phyloP scores from a whole-genome alignment of 305 asterid genomes.

The Lippia alba region DNA sequence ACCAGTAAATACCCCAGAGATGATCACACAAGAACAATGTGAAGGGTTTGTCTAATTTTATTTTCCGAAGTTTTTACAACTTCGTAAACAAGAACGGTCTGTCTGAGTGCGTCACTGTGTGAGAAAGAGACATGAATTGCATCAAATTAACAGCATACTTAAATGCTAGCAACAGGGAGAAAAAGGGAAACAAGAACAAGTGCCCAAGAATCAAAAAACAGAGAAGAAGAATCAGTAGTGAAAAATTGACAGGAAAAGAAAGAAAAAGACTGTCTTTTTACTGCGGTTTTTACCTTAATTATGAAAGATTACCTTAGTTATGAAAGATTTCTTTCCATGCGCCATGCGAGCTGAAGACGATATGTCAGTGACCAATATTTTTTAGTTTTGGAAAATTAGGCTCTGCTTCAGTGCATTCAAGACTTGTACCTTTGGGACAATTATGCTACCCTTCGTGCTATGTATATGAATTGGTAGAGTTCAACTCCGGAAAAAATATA shows the following conservation, averaged over 20 bases:
- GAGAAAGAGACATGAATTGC: not conserved
- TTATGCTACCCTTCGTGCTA: not conserved
- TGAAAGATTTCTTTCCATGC: no score
- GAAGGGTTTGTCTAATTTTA: not conserved
- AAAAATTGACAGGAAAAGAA: not conserved
- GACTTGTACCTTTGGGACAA: slow-evolving; percentile 8
- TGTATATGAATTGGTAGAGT: no score
- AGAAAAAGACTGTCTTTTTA: not conserved
- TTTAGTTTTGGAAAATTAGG: not conserved
- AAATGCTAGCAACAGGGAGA: no score
- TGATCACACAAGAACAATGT: slow-evolving; percentile 40
- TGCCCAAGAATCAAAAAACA: not conserved
- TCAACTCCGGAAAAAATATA: no score
- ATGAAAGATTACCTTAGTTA: not conserved
- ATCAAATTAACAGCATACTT: not conserved
- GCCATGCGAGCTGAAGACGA: not conserved
- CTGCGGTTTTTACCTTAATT: not conserved
- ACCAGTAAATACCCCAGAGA: not conserved
- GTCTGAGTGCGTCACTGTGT: slow-evolving; percentile 16
- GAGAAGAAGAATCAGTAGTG: not conserved
- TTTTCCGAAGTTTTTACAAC: slow-evolving; percentile 32
- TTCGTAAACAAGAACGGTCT: not conserved
- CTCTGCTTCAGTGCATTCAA: not conserved
- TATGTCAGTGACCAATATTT: not conserved
- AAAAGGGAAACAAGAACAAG: not conserved